A percentile compares a stretch with the other conserved stretches of the same genome.
These are phyloP conservation scores for Hanseniaspora singularis DNA, from an alignment of 805 yeast species.

Conservation along the genomic window DNA sequence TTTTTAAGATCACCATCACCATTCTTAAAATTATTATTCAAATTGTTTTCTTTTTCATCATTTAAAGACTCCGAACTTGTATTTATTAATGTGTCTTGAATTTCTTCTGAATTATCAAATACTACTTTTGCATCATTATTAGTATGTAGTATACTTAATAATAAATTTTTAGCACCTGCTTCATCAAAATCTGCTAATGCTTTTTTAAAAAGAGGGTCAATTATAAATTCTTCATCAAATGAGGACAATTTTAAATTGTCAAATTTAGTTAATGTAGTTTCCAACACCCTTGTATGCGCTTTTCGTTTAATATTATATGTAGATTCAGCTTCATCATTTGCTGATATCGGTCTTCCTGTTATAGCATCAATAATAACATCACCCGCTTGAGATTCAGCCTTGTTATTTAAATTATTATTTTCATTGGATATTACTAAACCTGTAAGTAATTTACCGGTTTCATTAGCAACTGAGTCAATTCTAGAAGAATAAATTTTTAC, in stretches of 20 bases:
- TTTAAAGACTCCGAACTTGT: no score
- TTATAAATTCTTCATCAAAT: slow-evolving; percentile 50
- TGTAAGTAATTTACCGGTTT: slow-evolving; percentile 71
- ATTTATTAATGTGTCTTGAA: slow-evolving; percentile 13
- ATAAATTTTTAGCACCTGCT: slow-evolving; percentile 64
- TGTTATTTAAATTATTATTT: slow-evolving; percentile 16
- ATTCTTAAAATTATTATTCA: neutral
- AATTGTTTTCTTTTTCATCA: no score
- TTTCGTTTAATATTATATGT: slow-evolving; percentile 21
- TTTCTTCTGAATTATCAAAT: slow-evolving; percentile 43
- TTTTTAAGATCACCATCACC: neutral
- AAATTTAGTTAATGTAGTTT: slow-evolving; percentile 42
- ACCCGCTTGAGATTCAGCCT: slow-evolving; percentile 23
- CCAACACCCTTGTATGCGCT: slow-evolving; percentile 25
- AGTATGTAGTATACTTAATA: slow-evolving; percentile 48
- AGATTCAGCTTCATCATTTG: slow-evolving; percentile 22
- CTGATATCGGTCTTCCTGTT: slow-evolving; percentile 25
- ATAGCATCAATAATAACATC: slow-evolving; percentile 26
- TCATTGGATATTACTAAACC: slow-evolving; percentile 47
- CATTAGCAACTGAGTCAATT: slow-evolving; percentile 83
- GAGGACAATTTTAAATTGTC: slow-evolving; percentile 41
- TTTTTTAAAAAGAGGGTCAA: slow-evolving; percentile 65
- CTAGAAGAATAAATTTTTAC: slow-evolving; percentile 84
- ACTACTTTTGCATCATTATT: slow-evolving; percentile 46
- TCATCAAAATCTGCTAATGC: slow-evolving; percentile 70